A percentile compares a stretch with the other conserved stretches of the same genome.
These are phyloP conservation scores for Neostapfia colusana DNA, from an alignment of 176 grass and related monocot species.

Conservation along the genomic window DNA sequence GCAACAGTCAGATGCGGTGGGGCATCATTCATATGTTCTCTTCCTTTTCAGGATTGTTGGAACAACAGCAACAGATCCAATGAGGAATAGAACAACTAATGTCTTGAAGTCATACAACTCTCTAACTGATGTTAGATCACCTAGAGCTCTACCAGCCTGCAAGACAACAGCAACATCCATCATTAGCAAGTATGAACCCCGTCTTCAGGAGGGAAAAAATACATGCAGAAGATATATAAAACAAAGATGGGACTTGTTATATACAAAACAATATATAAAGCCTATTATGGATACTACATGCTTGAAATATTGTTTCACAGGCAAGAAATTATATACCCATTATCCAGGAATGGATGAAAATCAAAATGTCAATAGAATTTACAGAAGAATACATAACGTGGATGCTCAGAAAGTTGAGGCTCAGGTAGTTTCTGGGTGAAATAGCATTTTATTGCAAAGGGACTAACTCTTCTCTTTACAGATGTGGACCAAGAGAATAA, in stretches of 20 bases:
- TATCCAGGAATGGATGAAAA: not conserved
- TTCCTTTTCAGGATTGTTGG: conserved; percentile 91
- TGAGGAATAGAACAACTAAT: conserved; percentile 80
- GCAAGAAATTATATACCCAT: not conserved
- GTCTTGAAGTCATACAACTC: conserved; percentile 96
- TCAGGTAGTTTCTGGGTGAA: too few relatives aligned
- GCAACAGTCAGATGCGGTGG: conserved; percentile 19
- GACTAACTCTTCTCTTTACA: not conserved
- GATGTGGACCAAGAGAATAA: too few relatives aligned
- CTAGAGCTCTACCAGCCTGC: conserved; percentile 87
- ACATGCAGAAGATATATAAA: too few relatives aligned
- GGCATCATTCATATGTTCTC: conserved; percentile 73
- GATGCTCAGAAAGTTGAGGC: not conserved
- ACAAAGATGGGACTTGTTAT: not conserved
- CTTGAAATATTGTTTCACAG: not conserved
- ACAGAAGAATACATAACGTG: not conserved
- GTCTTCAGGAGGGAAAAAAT: not conserved
- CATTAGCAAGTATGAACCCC: conserved; percentile 3
- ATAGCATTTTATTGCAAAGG: not conserved
- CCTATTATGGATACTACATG: not conserved
- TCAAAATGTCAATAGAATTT: not conserved
- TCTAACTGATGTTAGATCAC: conserved; percentile 81
- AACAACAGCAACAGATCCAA: conserved; percentile 73
- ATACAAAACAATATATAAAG: not conserved
- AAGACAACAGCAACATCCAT: not conserved